These are phyloP conservation scores for Penicillium hesseltinei DNA, from an alignment of 2,329 filamentous ascomycete genomes.

Conservation along the genomic window DNA sequence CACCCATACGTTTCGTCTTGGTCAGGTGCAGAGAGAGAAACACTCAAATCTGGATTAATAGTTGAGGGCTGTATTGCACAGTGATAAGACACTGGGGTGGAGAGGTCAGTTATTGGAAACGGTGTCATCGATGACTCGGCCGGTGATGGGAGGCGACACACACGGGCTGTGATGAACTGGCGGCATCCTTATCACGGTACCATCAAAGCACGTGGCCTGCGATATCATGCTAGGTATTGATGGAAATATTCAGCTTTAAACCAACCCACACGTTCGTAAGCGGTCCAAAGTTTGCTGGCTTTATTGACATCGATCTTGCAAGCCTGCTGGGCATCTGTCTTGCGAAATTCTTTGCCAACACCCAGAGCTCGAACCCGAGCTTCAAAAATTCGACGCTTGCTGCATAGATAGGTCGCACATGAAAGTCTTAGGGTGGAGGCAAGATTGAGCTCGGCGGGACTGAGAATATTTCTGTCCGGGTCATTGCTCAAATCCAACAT, in stretches of 20 bases:
- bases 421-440: slow-evolving; percentile 78
- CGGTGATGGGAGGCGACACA: not conserved
- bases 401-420: slow-evolving; percentile 84
- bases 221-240: slow-evolving; percentile 37
- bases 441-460: slow-evolving; percentile 72
- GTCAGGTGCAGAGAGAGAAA: not conserved
- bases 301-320: slow-evolving; percentile 99
- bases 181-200: not conserved
- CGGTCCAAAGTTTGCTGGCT: slow-evolving; percentile 86
- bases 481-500: slow-evolving; percentile 74
- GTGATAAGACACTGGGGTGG: not conserved
- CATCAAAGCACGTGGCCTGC: not conserved
- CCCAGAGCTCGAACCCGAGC: slow-evolving; percentile 65
- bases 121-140: not conserved
- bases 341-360: slow-evolving; percentile 80
- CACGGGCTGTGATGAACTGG: not conserved
- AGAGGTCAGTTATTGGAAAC: slow-evolving; percentile 7
- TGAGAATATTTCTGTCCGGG: slow-evolving; percentile 67
- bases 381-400: slow-evolving; percentile 88
- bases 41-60: slow-evolving; percentile 12
- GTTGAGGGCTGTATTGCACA: slow-evolving; percentile 1
- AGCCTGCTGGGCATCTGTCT: slow-evolving; percentile 94
- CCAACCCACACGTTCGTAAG: slow-evolving; percentile 85
- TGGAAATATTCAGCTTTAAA: slow-evolving; percentile 58
- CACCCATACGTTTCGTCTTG: not conserved